phyloP scores from a whole-genome alignment of 192 early-diverging fungal species.

The Backusella parvicylindrica region DNA sequence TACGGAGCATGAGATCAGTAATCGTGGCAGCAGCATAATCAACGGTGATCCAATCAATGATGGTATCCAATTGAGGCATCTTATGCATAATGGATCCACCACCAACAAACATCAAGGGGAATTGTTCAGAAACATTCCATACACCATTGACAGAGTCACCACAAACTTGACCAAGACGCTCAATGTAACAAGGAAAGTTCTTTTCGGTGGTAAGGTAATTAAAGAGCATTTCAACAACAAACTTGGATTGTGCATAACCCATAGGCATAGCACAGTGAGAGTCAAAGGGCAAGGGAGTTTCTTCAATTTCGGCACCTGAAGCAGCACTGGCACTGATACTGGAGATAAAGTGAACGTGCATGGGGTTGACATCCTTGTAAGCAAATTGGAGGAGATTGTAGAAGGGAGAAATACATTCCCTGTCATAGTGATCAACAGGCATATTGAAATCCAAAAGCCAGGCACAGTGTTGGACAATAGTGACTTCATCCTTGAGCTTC shows the following conservation, averaged over 20 bases:
- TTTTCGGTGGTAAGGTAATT: constrained; percentile 17
- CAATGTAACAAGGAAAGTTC: constrained; percentile 18
- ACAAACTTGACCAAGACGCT: constrained; percentile 32
- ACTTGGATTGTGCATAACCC: constrained; percentile 34
- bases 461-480: constrained; percentile 24
- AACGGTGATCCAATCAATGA: constrained; percentile 30
- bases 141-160: constrained; percentile 25
- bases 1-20: constrained; percentile 13
- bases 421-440: constrained; percentile 28
- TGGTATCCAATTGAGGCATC: constrained; percentile 17
- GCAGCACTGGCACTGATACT: constrained; percentile 29
- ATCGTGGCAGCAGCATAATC: constrained; percentile 22
- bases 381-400: constrained; percentile 27
- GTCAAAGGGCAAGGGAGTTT: constrained; percentile 15
- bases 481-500: constrained; percentile 21
- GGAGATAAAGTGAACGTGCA: constrained; percentile 27
- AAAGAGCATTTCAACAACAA: constrained; percentile 25
- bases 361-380: constrained; percentile 5
- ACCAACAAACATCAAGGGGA: constrained; percentile 17
- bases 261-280: constrained; percentile 24
- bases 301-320: background rate
- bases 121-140: constrained; percentile 29
- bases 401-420: constrained; percentile 23
- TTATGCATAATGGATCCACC: constrained; percentile 22
- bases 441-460: constrained; percentile 38